These are phyloP conservation scores for Mycena metata DNA, from an alignment of 768 basidiomycete species.

Conservation along the genomic window DNA sequence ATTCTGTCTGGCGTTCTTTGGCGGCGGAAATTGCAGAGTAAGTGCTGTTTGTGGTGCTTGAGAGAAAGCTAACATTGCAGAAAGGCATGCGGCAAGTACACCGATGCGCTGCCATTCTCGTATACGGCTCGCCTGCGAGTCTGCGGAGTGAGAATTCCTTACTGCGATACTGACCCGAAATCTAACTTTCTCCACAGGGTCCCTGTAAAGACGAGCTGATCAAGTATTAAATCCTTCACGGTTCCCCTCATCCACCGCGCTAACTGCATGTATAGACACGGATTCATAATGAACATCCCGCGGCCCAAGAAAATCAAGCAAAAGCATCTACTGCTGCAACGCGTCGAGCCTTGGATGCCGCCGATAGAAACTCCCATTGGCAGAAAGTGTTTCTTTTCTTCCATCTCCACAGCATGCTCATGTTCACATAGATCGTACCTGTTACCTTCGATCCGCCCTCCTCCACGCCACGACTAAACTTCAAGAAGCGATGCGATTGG, in stretches of 20 bases:
- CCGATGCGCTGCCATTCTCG: conserved; percentile 1
- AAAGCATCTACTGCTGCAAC: neutral
- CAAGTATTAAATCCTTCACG: neutral
- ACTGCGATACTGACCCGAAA: too few species aligned
- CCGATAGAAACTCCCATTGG: neutral
- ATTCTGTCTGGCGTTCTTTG: conserved; percentile 10
- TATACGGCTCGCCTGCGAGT: conserved; percentile 8
- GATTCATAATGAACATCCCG: neutral
- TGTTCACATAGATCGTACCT: neutral
- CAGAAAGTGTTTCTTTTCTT: neutral
- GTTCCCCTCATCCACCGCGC: neutral
- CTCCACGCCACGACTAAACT: neutral
- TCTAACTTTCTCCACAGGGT: neutral
- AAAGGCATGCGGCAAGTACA: conserved; percentile 4
- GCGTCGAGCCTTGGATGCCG: conserved; percentile 4
- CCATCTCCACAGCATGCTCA: too few species aligned
- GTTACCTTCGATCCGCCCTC: conserved; percentile 5
- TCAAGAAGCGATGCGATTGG: conserved; percentile 1
- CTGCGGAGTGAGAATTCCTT: neutral
- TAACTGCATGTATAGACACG: neutral
- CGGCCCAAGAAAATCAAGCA: neutral
- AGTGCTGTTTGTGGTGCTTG: neutral
- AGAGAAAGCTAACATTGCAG: neutral
- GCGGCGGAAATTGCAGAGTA: conserved; percentile 5
- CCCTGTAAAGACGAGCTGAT: neutral